phyloP scores from a whole-genome alignment of 2,329 filamentous ascomycete species.

The Dactylellina parvicollis region DNA sequence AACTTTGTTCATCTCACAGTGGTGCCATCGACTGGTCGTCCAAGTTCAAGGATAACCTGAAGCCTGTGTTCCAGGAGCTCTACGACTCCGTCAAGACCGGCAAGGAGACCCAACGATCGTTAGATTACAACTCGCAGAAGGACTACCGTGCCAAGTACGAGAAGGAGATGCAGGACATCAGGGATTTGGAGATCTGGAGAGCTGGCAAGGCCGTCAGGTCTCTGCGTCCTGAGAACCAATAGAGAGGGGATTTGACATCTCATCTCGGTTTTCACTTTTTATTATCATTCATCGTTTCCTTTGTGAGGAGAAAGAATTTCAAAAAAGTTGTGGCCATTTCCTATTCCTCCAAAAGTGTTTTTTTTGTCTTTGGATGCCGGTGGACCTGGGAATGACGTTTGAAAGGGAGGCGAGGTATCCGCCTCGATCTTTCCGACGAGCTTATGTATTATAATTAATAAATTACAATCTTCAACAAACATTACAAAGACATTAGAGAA shows the following conservation, averaged over 20 bases:
- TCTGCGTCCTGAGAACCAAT: slow-evolving; percentile 87
- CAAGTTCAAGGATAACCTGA: slow-evolving; percentile 96
- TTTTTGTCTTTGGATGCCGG: slow-evolving; percentile 14
- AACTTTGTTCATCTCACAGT: slow-evolving; percentile 60
- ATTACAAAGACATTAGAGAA: not conserved
- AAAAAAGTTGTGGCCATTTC: slow-evolving; percentile 61
- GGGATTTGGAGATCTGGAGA: slow-evolving; percentile 97
- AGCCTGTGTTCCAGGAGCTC: slow-evolving; percentile 97
- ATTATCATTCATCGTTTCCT: slow-evolving; percentile 31
- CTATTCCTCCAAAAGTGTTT: slow-evolving; percentile 56
- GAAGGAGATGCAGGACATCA: slow-evolving; percentile 98
- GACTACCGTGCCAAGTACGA: slow-evolving; percentile 98
- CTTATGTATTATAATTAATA: slow-evolving; percentile 12
- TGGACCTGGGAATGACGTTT: not conserved
- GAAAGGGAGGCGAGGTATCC: not conserved
- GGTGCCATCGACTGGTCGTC: slow-evolving; percentile 99
- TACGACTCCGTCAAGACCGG: slow-evolving; percentile 93
- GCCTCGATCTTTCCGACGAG: not conserved
- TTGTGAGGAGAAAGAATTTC: slow-evolving; percentile 36
- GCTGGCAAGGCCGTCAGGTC: slow-evolving; percentile 96
- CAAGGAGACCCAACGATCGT: slow-evolving; percentile 91
- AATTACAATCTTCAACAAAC: not conserved
- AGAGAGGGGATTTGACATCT: slow-evolving; percentile 65
- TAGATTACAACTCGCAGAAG: slow-evolving; percentile 94
- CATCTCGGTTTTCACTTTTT: slow-evolving; percentile 10